phyloP scores from a whole-genome alignment of 345 rosid genomes.

The Pistacia atlantica region DNA sequence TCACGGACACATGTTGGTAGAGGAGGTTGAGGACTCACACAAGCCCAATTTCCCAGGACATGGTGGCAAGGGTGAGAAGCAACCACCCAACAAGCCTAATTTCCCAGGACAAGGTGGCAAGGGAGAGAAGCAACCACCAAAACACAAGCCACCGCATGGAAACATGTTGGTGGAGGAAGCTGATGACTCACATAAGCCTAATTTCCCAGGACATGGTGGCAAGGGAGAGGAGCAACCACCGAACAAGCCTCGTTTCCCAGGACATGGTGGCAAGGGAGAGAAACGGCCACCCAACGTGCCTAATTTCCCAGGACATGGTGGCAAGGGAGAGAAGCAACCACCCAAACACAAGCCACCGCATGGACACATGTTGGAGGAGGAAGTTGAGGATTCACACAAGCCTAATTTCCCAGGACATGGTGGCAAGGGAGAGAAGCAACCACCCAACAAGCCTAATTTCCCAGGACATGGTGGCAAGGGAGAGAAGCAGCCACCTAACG shows the following conservation, averaged over 20 bases:
- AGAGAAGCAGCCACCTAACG: too few species aligned
- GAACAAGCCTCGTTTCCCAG: slow-evolving; percentile 7
- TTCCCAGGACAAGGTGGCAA: background rate
- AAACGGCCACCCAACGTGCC: too few species aligned
- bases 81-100: slow-evolving; percentile 8
- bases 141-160: slow-evolving; percentile 8
- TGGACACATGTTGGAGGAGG: slow-evolving; percentile 13
- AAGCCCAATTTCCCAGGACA: too few species aligned
- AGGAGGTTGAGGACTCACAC: slow-evolving; percentile 24
- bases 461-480: background rate
- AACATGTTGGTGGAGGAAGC: slow-evolving; percentile 20
- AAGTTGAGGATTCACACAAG: slow-evolving; percentile 22
- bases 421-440: background rate
- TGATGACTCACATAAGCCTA: slow-evolving; percentile 8
- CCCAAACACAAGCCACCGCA: slow-evolving; percentile 20
- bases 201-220: slow-evolving; percentile 3
- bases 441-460: background rate
- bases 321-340: slow-evolving; percentile 23
- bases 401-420: background rate
- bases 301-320: too few species aligned
- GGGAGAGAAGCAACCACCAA: background rate
- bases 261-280: slow-evolving; percentile 6
- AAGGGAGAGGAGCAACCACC: slow-evolving; percentile 24
- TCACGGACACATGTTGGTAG: slow-evolving; percentile 14
- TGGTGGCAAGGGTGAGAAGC: too few species aligned